Evolutionary conservation across 352 stramenopile species (phyloP), one percentile per base, ranked within the genome.

Genomic region (Pythium phragmitis): DNA sequence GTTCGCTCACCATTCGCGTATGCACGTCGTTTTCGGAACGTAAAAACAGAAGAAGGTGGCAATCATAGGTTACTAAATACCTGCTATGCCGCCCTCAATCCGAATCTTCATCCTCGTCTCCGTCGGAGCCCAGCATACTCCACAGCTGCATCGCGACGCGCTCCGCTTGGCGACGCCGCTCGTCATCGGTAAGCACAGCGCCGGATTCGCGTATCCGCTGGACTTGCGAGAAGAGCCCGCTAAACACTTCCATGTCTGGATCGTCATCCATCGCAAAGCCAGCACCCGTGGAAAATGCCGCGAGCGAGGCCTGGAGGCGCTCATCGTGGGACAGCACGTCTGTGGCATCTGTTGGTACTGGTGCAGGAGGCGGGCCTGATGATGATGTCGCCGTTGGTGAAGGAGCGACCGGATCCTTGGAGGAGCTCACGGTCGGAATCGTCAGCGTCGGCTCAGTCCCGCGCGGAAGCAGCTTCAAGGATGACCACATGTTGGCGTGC

Each of bases 61-160:
- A n/a, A n/a, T n/a, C n/a, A n/a, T n/a, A n/a, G n/a, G n/a, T n/a
- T n/a, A n/a, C 26, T 28, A 28, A 28, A 28, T 28, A 28, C 26
- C 26, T 28, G 26, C 26, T 28, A 28, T 28, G 26, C 26, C 26
- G 4, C 4, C 37, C 16, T 65, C 42, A 66, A 42, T 66, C 59
- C 19, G 59, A 66, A 23, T 67, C 60, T 7, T 19, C 6, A 7
- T 53, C 46, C 21, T 77, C 71, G 26, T 82, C 76, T 28, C 26
- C 26, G 34, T 88, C 77, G 0, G 58, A 72, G 16, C 78, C 82
- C 0, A 94, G 59, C 54, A 88, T 73, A 59, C 64, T 82, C 81
- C 77, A 90, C 39, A 94, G 79, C 69, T 87, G 82, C 78, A 92
- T 88, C 30, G 85, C 85, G 36, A 94, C 81, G 23, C 88, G 76